These are phyloP conservation scores for Candida railenensis DNA, from an alignment of 805 yeast genomes.

Conservation along the genomic window DNA sequence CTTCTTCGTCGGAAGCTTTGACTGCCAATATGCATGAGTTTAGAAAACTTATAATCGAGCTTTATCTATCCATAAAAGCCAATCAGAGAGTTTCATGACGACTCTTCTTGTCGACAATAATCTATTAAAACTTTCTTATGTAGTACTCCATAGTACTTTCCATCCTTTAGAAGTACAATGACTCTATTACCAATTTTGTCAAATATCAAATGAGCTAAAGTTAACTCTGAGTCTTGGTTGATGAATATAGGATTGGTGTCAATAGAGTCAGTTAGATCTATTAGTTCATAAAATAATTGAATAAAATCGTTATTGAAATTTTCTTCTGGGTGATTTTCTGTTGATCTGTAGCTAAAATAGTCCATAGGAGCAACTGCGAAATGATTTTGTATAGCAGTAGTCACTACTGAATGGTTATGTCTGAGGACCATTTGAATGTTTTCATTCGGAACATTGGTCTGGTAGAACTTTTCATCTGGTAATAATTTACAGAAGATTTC, in stretches of 20 bases:
- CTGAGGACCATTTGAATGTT: background rate
- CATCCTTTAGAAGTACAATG: conserved; percentile 43
- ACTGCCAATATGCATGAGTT: conserved; percentile 10
- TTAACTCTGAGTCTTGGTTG: conserved; percentile 46
- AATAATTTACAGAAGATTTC: conserved; percentile 29
- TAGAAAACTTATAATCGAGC: conserved; percentile 9
- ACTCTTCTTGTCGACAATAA: conserved; percentile 24
- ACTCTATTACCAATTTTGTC: conserved; percentile 53
- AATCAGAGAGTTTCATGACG: conserved; percentile 6
- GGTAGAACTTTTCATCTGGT: conserved; percentile 11
- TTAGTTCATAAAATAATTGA: conserved; percentile 21
- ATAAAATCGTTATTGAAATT: conserved; percentile 9
- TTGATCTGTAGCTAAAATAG: conserved; percentile 24
- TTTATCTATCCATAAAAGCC: conserved; percentile 10
- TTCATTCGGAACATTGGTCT: conserved; percentile 5
- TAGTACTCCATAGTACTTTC: conserved; percentile 48
- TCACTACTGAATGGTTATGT: background rate
- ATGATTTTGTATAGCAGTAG: background rate
- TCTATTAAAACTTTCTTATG: conserved; percentile 56
- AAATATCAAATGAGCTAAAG: conserved; percentile 51
- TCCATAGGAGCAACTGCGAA: conserved; percentile 12
- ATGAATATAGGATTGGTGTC: conserved; percentile 48
- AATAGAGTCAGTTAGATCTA: conserved; percentile 41
- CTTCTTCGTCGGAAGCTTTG: conserved; percentile 2
- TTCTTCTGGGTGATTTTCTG: conserved; percentile 5